These are phyloP conservation scores for Eucalyptus curtisii DNA, from an alignment of 345 rosid genomes.

Conservation along the genomic window DNA sequence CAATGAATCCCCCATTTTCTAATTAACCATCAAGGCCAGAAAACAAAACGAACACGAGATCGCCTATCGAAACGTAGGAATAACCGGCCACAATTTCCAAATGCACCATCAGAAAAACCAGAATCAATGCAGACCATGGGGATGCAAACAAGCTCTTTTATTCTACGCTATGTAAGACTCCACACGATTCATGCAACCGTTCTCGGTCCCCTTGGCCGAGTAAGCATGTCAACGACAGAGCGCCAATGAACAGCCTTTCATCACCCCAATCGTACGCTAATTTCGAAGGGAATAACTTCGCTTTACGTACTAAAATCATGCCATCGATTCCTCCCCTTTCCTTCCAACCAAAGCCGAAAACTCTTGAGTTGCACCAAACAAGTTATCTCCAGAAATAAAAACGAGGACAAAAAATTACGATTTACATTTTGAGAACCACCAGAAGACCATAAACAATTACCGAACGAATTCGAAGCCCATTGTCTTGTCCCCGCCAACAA, in stretches of 20 bases:
- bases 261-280: not conserved
- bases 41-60: not conserved
- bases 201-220: not conserved
- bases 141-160: not conserved
- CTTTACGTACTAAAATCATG: not conserved
- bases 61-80: not conserved
- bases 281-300: not conserved
- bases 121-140: not conserved
- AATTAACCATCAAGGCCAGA: not conserved
- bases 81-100: not conserved
- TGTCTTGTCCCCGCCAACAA: not conserved
- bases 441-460: not conserved
- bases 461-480: constrained; percentile 17
- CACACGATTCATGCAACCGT: not conserved
- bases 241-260: not conserved
- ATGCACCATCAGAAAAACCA: not conserved
- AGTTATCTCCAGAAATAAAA: not conserved
- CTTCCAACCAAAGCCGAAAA: not conserved
- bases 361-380: not conserved
- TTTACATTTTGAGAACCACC: constrained; percentile 10
- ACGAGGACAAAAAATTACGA: constrained; percentile 6
- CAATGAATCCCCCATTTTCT: not conserved
- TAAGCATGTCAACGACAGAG: not conserved
- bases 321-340: not conserved
- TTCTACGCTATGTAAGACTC: not conserved